phyloP scores from a whole-genome alignment of 106 monocot species.

The Vanilla planifolia region DNA sequence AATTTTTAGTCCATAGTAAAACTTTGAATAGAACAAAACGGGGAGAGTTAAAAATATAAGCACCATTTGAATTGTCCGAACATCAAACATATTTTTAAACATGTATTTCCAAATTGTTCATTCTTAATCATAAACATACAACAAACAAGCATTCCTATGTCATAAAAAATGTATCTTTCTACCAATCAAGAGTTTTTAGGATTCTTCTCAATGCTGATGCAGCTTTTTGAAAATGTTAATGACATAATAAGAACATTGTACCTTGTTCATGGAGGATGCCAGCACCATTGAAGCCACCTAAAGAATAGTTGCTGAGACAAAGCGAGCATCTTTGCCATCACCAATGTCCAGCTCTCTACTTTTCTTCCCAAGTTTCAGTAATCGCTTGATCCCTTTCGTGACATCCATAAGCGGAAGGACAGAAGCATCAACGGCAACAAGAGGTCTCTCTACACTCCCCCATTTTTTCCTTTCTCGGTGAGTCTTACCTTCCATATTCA shows the following conservation, averaged over 20 bases:
- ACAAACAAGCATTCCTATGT: no score
- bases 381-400: constrained; percentile 42
- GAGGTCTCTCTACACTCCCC: constrained; percentile 40
- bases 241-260: not conserved
- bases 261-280: not conserved
- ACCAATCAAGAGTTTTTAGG: no score
- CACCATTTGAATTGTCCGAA: no score
- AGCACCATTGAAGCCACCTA: not conserved
- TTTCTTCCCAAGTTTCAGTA: constrained; percentile 54
- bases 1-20: no score
- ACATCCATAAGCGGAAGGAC: constrained; percentile 28
- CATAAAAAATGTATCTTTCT: no score
- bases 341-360: constrained; percentile 21
- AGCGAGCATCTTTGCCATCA: constrained; percentile 27
- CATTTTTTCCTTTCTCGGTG: constrained; percentile 44
- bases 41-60: no score
- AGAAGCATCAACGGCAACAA: constrained; percentile 13
- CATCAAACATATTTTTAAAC: no score
- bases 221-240: no score
- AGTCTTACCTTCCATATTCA: constrained; percentile 27
- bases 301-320: constrained; percentile 17
- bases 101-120: no score
- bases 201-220: no score
- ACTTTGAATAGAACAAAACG: no score
- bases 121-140: no score